These are phyloP conservation scores for Cenchrus purpureus DNA, from an alignment of 176 grass and related monocot species.

Conservation along the genomic window DNA sequence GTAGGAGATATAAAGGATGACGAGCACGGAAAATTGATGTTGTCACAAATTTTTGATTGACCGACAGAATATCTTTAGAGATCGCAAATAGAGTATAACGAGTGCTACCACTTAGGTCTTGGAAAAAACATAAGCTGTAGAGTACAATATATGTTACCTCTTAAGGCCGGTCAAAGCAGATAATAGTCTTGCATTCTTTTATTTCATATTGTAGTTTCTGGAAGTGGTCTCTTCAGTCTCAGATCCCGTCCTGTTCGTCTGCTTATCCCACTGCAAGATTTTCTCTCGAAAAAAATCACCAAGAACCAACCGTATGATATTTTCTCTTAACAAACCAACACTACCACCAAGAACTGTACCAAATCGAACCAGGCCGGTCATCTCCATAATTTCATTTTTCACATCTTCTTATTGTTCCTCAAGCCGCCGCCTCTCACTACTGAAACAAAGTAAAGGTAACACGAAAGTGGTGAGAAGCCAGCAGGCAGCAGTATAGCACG, in stretches of 20 bases:
- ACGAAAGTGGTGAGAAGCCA: neutral
- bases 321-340: no score
- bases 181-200: conserved; percentile 92
- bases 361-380: conserved; percentile 52
- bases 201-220: conserved; percentile 93
- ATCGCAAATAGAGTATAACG: neutral
- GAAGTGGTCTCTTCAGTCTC: conserved; percentile 82
- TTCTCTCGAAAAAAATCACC: no score
- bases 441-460: conserved; percentile 42
- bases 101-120: no score
- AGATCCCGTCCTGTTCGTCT: neutral
- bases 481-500: neutral
- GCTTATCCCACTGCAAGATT: no score
- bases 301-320: no score
- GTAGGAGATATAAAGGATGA: no score
- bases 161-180: conserved; percentile 95
- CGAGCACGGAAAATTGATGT: no score
- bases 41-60: no score
- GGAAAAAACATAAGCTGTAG: no score
- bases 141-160: conserved; percentile 57
- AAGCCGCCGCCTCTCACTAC: conserved; percentile 80
- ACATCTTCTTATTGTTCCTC: conserved; percentile 84
- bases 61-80: no score
- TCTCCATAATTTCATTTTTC: conserved; percentile 81
- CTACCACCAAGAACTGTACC: no score